Evolutionary conservation across 2,329 filamentous ascomycete genomes (phyloP).

Genomic region (Pseudocercospora crystallina): DNA sequence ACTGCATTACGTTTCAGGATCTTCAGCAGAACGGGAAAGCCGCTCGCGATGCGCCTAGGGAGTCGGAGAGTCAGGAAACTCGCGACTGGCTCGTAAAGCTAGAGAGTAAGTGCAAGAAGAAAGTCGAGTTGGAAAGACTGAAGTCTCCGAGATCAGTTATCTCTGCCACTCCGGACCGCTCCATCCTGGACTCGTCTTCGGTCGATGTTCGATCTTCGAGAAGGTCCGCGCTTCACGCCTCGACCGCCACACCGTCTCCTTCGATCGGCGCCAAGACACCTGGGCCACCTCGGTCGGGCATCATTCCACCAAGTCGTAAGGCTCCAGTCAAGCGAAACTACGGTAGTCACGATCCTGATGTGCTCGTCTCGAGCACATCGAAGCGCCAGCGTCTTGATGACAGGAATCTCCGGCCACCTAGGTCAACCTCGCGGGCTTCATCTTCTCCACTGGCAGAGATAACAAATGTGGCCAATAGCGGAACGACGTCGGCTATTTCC

Average conservation of each 20-base stretch:
- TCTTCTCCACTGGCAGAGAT: conserved; percentile 20
- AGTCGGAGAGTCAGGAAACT: conserved; percentile 62
- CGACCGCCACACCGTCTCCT: background rate
- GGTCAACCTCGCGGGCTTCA: background rate
- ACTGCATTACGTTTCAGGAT: conserved; percentile 68
- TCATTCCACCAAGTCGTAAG: background rate
- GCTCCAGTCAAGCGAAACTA: conserved; percentile 2
- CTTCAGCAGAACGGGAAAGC: conserved; percentile 66
- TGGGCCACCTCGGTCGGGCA: too few species aligned
- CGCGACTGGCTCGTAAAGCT: conserved; percentile 61
- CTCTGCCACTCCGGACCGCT: conserved; percentile 11
- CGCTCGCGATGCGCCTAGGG: conserved; percentile 51
- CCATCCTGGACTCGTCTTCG: conserved; percentile 3
- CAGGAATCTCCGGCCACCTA: background rate
- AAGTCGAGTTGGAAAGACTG: conserved; percentile 29
- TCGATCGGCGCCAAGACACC: background rate
- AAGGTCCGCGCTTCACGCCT: background rate
- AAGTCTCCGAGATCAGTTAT: conserved; percentile 3
- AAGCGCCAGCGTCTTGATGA: conserved; percentile 6
- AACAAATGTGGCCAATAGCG: conserved; percentile 14
- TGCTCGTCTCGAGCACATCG: background rate
- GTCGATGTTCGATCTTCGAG: background rate
- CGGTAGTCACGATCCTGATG: background rate
- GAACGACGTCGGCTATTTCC: background rate
- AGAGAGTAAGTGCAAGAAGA: conserved; percentile 41